Evolutionary conservation across 306 rosid species (phyloP).

Genomic region (Fagus crenata): DNA sequence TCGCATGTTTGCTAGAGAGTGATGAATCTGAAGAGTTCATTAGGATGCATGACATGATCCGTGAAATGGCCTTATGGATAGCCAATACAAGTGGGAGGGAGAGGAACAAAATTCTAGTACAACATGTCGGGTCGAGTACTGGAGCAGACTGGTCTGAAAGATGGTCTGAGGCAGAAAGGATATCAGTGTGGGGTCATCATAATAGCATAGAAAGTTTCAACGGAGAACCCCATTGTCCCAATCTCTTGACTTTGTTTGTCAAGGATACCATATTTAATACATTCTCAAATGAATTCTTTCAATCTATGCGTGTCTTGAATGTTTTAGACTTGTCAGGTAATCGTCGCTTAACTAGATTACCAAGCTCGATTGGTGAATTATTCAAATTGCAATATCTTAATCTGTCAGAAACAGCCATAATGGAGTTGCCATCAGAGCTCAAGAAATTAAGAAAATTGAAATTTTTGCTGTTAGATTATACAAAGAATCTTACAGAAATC

Average conservation of each 20-base stretch:
- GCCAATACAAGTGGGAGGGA: not conserved
- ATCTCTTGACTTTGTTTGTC: not conserved
- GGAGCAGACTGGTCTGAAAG: too few relatives aligned
- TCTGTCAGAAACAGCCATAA: not conserved
- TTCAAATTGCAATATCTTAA: conserved; percentile 16
- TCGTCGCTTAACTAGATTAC: not conserved
- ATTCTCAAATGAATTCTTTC: not conserved
- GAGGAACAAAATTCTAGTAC: conserved; percentile 6
- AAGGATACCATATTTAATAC: rapidly evolving
- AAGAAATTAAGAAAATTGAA: not conserved
- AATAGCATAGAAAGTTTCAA: too few relatives aligned
- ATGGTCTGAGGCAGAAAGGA: conserved; percentile 4
- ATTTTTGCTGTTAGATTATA: not conserved
- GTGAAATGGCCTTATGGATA: conserved; percentile 29
- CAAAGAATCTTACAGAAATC: not conserved
- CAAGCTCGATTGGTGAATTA: not conserved
- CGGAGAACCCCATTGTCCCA: conserved; percentile 6
- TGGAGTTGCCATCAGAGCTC: not conserved
- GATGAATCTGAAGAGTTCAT: not conserved
- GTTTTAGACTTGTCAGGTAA: conserved; percentile 14
- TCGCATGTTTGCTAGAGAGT: conserved; percentile 8
- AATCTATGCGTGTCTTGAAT: not conserved
- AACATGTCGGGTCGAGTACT: not conserved
- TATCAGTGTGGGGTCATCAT: conserved; percentile 3
- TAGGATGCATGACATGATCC: conserved; percentile 8